Evolutionary conservation across 495 filamentous ascomycete genomes (phyloP).

Genomic region (Trichocladium antarcticum): DNA sequence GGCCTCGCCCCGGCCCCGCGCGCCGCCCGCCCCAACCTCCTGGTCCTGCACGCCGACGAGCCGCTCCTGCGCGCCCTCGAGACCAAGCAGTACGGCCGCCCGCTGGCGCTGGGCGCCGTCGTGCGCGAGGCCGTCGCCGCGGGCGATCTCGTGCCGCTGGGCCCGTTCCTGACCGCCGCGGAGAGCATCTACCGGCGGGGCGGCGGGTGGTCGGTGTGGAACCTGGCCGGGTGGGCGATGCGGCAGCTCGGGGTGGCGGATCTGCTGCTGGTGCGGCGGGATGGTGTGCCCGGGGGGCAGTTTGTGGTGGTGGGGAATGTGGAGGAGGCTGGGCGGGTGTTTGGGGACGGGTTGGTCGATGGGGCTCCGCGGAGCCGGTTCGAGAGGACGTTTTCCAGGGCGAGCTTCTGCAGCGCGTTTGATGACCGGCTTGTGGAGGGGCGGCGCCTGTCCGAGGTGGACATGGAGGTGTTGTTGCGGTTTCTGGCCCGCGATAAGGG

Average conservation of each 20-base stretch:
- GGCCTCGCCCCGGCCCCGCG: constrained; percentile 36
- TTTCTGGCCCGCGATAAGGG: constrained; percentile 62
- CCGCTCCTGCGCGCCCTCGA: constrained; percentile 60
- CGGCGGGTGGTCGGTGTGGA: constrained; percentile 40
- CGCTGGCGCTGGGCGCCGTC: constrained; percentile 70
- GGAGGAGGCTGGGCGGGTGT: constrained; percentile 40
- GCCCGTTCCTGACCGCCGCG: constrained; percentile 46
- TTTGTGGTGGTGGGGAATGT: constrained; percentile 52
- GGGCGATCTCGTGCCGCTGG: constrained; percentile 56
- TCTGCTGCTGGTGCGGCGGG: constrained; percentile 25
- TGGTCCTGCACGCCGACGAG: constrained; percentile 59
- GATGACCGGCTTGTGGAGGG: constrained; percentile 40
- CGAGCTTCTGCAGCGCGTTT: constrained; percentile 52
- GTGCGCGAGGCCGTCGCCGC: constrained; percentile 62
- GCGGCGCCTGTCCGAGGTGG: constrained; percentile 48
- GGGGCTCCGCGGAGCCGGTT: constrained; percentile 25
- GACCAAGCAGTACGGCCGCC: constrained; percentile 66
- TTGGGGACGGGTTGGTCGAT: constrained; percentile 36
- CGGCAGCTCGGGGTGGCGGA: constrained; percentile 54
- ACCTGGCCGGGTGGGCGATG: constrained; percentile 63
- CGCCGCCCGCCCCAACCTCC: constrained; percentile 32
- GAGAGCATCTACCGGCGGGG: constrained; percentile 54
- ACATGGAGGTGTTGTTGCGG: constrained; percentile 58
- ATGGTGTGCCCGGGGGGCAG: constrained; percentile 40
- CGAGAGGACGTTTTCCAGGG: constrained; percentile 56